These are phyloP conservation scores for Geosmithia morbida DNA, from an alignment of 2,329 filamentous ascomycete genomes.

Conservation along the genomic window DNA sequence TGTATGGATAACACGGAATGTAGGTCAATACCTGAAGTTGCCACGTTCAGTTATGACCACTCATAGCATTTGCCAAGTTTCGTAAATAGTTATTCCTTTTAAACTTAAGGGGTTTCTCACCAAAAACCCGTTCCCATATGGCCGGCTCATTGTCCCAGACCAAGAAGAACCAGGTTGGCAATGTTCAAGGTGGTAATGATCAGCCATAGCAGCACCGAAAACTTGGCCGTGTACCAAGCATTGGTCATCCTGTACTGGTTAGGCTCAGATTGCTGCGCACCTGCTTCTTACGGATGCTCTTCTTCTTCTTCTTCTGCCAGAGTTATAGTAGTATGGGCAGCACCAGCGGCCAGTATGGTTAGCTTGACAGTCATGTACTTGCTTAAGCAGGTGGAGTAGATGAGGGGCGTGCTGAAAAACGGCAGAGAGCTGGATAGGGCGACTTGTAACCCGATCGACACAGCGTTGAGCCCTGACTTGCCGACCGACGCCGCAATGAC, in stretches of 20 bases:
- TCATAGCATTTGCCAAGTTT: too few species aligned
- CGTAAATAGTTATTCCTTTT: too few species aligned
- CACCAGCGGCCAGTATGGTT: conserved; percentile 16
- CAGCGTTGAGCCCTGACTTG: conserved; percentile 50
- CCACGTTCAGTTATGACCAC: too few species aligned
- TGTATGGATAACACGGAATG: too few species aligned
- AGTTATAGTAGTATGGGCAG: too few species aligned
- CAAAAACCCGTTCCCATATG: too few species aligned
- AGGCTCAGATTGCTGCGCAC: too few species aligned
- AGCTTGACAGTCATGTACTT: conserved; percentile 63
- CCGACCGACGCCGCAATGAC: conserved; percentile 73
- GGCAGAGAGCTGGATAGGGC: conserved; percentile 47
- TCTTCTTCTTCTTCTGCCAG: too few species aligned
- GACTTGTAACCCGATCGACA: conserved; percentile 40
- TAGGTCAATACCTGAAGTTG: too few species aligned
- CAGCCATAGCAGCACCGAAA: conserved; percentile 52
- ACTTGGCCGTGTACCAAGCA: conserved; percentile 10
- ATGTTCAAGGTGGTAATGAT: conserved; percentile 67
- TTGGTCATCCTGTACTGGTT: too few species aligned
- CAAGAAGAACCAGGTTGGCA: conserved; percentile 57
- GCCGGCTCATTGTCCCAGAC: conserved; percentile 6
- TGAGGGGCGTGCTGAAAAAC: conserved; percentile 68
- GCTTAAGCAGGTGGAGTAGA: conserved; percentile 71
- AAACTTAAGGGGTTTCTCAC: too few species aligned
- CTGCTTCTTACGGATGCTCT: too few species aligned